Conservation (phyloP, 1,284 basidiomycete genomes). For the Moesziomyces antarcticus region DNA sequence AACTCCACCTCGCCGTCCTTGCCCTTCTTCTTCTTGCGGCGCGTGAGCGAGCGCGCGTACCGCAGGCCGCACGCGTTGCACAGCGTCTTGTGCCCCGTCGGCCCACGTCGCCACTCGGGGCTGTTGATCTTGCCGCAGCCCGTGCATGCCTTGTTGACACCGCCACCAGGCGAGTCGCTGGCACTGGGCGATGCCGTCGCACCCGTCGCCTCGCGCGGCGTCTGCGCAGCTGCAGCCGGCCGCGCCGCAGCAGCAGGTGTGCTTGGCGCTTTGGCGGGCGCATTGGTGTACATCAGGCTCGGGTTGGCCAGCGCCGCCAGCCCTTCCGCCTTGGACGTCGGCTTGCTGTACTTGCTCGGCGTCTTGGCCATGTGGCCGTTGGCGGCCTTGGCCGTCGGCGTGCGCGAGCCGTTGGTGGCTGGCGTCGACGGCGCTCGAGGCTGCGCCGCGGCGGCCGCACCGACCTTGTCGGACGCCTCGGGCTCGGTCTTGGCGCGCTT, state of each 20-base stretch:
- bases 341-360: conserved; percentile 12
- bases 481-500: conserved; percentile 23
- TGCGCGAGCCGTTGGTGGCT: not conserved
- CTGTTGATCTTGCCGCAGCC: conserved; percentile 73
- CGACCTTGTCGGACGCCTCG: conserved; percentile 1
- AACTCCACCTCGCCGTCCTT: conserved; percentile 55
- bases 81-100: conserved; percentile 64
- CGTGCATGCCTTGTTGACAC: conserved; percentile 58
- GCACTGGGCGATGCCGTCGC: conserved; percentile 17
- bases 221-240: not conserved
- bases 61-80: conserved; percentile 67
- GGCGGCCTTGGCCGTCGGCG: conserved; percentile 6
- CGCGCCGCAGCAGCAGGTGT: conserved; percentile 8
- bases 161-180: conserved; percentile 16
- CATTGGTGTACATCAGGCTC: conserved; percentile 34
- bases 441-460: conserved; percentile 1
- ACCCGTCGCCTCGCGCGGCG: conserved; percentile 13
- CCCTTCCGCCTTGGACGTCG: conserved; percentile 24
- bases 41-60: conserved; percentile 60
- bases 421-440: conserved; percentile 1
- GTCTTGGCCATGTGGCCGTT: conserved; percentile 25
- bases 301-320: conserved; percentile 27
- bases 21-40: conserved; percentile 57
- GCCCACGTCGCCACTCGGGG: conserved; percentile 88
- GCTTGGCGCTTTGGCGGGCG: conserved; percentile 14